Evolutionary conservation across 768 basidiomycete species (phyloP).

Genomic region (Tephrocybe rancida): DNA sequence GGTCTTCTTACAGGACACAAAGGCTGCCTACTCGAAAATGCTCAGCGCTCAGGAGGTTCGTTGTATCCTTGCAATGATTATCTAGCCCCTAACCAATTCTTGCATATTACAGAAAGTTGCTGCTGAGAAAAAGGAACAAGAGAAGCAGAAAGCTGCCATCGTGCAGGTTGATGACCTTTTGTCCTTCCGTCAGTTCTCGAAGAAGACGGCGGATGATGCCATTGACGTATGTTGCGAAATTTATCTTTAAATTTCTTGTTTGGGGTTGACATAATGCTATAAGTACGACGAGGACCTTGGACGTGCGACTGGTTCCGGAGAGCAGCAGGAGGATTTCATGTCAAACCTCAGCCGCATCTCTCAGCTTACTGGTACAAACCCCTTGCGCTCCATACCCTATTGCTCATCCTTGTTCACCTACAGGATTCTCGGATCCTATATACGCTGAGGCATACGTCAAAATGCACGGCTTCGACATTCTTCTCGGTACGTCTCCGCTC

Average conservation of each 20-base stretch:
- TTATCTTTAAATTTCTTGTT: not conserved
- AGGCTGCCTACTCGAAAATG: constrained; percentile 93
- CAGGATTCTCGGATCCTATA: constrained; percentile 97
- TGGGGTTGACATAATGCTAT: not conserved
- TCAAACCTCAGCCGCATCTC: constrained; percentile 93
- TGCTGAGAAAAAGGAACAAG: constrained; percentile 86
- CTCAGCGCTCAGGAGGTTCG: constrained; percentile 89
- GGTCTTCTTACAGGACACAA: constrained; percentile 85
- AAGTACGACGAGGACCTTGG: constrained; percentile 91
- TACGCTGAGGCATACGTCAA: constrained; percentile 98
- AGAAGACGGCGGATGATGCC: constrained; percentile 83
- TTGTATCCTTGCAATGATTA: not conserved
- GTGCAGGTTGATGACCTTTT: constrained; percentile 94
- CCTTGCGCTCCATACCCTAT: not conserved
- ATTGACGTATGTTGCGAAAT: constrained; percentile 63
- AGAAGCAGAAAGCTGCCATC: constrained; percentile 61
- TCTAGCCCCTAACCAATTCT: no score
- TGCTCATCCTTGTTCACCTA: not conserved
- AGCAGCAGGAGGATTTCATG: constrained; percentile 89
- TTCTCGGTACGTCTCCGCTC: constrained; percentile 61
- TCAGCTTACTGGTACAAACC: constrained; percentile 80
- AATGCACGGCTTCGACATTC: constrained; percentile 96
- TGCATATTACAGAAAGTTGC: constrained; percentile 88
- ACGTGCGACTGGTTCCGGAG: constrained; percentile 83
- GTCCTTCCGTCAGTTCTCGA: constrained; percentile 92